Evolutionary conservation across 345 rosid species (phyloP).

Genomic region (Populus pruinosa): DNA sequence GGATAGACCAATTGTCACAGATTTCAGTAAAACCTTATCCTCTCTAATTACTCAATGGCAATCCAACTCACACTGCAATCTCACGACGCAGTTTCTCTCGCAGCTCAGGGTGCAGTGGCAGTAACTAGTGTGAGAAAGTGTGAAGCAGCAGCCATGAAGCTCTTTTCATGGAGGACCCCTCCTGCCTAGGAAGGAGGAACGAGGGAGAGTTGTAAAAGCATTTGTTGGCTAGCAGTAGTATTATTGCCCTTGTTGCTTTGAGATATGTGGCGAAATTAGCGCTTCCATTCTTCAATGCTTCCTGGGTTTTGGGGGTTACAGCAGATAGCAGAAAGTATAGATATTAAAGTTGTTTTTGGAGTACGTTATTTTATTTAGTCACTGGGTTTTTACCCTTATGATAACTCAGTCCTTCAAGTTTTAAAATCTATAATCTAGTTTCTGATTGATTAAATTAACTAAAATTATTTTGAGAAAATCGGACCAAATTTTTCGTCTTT

Average conservation of each 20-base stretch:
- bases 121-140: background rate
- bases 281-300: conserved; percentile 24
- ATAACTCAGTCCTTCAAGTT: too few species aligned
- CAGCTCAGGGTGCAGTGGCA: background rate
- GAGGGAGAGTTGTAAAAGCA: background rate
- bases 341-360: too few species aligned
- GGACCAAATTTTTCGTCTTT: too few species aligned
- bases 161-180: background rate
- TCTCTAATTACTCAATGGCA: conserved; percentile 2
- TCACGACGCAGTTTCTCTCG: conserved; percentile 7
- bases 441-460: too few species aligned
- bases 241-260: conserved; percentile 4
- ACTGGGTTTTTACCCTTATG: too few species aligned
- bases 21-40: conserved; percentile 53
- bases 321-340: background rate
- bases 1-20: conserved; percentile 34
- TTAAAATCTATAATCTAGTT: too few species aligned
- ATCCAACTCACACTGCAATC: conserved; percentile 5
- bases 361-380: too few species aligned
- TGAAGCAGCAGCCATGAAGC: background rate
- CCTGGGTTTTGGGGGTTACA: conserved; percentile 32
- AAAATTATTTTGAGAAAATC: too few species aligned
- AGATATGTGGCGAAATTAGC: conserved; percentile 4
- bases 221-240: too few species aligned
- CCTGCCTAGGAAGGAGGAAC: conserved; percentile 11